Conservation (phyloP, 2,329 filamentous ascomycete genomes). For the Claviceps arundinis region DNA sequence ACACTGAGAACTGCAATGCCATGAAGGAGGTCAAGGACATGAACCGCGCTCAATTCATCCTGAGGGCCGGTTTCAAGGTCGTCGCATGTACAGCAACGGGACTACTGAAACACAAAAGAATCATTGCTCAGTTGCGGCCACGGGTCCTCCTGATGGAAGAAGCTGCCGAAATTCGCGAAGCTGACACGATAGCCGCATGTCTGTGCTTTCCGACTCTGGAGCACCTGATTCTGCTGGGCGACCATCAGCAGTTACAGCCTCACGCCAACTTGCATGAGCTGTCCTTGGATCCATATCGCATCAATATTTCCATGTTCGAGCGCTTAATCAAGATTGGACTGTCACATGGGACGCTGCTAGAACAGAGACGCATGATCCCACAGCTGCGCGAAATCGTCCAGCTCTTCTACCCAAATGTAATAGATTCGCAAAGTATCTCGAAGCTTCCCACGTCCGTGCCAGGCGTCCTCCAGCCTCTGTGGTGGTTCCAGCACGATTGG, state of each 20-base stretch:
- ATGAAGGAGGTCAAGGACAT: constrained; percentile 46
- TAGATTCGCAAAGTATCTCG: constrained; percentile 25
- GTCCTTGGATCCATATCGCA: constrained; percentile 44
- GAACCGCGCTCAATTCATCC: constrained; percentile 35
- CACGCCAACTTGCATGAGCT: constrained; percentile 51
- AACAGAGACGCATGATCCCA: constrained; percentile 50
- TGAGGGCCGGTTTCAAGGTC: constrained; percentile 28
- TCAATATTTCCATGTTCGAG: constrained; percentile 70
- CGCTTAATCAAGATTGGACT: constrained; percentile 55
- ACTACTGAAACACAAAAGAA: constrained; percentile 62
- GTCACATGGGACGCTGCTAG: constrained; percentile 48
- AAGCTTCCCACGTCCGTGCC: constrained; percentile 26
- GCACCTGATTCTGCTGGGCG: constrained; percentile 51
- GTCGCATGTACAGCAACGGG: constrained; percentile 66
- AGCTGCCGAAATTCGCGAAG: constrained; percentile 63
- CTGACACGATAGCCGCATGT: constrained; percentile 39
- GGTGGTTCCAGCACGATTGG: constrained; percentile 40
- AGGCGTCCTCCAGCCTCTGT: constrained; percentile 27
- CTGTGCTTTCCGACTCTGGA: constrained; percentile 32
- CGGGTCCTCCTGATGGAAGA: constrained; percentile 64
- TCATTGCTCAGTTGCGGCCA: constrained; percentile 54
- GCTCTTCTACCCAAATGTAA: constrained; percentile 31
- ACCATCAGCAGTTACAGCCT: constrained; percentile 67
- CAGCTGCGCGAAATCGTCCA: constrained; percentile 30
- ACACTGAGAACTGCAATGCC: constrained; percentile 34